phyloP scores from a whole-genome alignment of 352 stramenopile genomes.

The Globisporangium radiosum region DNA sequence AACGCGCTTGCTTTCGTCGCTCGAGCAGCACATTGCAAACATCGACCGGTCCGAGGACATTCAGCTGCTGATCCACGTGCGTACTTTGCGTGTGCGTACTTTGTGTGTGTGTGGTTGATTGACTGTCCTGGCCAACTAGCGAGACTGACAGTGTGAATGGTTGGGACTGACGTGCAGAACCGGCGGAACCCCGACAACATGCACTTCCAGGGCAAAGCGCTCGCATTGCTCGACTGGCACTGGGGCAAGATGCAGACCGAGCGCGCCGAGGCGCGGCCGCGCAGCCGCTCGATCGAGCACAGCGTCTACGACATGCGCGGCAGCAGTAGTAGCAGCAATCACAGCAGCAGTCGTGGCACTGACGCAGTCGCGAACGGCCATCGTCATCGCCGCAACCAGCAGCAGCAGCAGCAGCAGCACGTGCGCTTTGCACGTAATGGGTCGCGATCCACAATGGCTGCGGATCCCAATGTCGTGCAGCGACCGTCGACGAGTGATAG shows the following conservation, averaged over 20 bases:
- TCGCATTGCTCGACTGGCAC: slow-evolving; percentile 84
- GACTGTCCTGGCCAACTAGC: not conserved
- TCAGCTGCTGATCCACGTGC: slow-evolving; percentile 69
- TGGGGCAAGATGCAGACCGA: slow-evolving; percentile 54
- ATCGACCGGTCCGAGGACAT: slow-evolving; percentile 77
- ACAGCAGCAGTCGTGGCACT: not conserved
- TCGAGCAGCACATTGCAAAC: slow-evolving; percentile 53
- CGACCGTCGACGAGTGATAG: not conserved
- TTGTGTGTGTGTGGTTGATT: not conserved
- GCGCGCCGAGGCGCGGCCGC: slow-evolving; percentile 6
- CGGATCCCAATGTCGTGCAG: slow-evolving; percentile 16
- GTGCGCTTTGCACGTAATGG: slow-evolving; percentile 9
- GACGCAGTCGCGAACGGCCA: not conserved
- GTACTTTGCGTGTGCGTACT: slow-evolving; percentile 1
- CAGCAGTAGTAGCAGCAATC: not conserved
- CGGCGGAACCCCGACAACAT: slow-evolving; percentile 79
- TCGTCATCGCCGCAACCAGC: not conserved
- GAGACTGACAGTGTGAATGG: not conserved
- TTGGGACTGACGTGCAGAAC: slow-evolving; percentile 25
- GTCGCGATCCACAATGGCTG: slow-evolving; percentile 5
- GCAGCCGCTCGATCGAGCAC: slow-evolving; percentile 12
- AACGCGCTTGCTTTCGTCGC: slow-evolving; percentile 44
- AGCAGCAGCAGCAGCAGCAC: not conserved
- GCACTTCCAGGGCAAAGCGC: slow-evolving; percentile 82
- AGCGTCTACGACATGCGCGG: slow-evolving; percentile 8